Percentiles rank a stretch among this genome's conserved stretches.
phyloP scores from a whole-genome alignment of 2,329 filamentous ascomycete species.

The Fusarium penzigii region DNA sequence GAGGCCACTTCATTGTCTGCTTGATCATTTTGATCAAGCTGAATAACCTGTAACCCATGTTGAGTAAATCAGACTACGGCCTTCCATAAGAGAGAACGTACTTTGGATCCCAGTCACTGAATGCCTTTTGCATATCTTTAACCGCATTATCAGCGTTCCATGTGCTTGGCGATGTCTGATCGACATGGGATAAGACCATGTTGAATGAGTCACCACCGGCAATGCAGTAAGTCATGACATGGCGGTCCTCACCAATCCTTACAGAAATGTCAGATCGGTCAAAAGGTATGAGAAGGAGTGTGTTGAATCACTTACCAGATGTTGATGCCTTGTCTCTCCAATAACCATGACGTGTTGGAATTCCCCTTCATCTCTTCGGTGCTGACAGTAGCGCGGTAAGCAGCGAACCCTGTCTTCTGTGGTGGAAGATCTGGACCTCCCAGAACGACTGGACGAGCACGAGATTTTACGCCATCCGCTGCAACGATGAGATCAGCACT shows the following conservation, averaged over 20 bases:
- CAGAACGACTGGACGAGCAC: conserved; percentile 4
- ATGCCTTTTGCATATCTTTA: conserved; percentile 35
- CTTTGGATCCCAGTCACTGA: conserved; percentile 36
- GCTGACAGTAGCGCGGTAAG: conserved; percentile 43
- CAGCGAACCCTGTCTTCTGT: conserved; percentile 39
- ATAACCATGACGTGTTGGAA: conserved; percentile 39
- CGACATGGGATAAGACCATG: conserved; percentile 46
- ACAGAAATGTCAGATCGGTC: not conserved
- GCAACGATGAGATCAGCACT: conserved; percentile 37
- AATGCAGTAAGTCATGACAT: conserved; percentile 49
- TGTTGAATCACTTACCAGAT: conserved; percentile 11
- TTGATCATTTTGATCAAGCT: conserved; percentile 38
- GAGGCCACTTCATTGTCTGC: conserved; percentile 37
- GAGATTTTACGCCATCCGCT: conserved; percentile 34
- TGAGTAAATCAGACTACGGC: not conserved
- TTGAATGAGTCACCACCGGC: conserved; percentile 44
- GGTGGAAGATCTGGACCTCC: not conserved
- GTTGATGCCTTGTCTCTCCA: conserved; percentile 35
- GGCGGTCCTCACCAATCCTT: conserved; percentile 43
- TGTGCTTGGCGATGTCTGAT: conserved; percentile 34
- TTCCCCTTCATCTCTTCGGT: conserved; percentile 37
- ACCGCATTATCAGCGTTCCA: conserved; percentile 15
- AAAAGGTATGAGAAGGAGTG: conserved; percentile 38
- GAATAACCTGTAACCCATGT: conserved; percentile 27
- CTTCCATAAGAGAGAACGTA: conserved; percentile 11